phyloP scores from a whole-genome alignment of 441 rosid genomes.

The Croton setiger region DNA sequence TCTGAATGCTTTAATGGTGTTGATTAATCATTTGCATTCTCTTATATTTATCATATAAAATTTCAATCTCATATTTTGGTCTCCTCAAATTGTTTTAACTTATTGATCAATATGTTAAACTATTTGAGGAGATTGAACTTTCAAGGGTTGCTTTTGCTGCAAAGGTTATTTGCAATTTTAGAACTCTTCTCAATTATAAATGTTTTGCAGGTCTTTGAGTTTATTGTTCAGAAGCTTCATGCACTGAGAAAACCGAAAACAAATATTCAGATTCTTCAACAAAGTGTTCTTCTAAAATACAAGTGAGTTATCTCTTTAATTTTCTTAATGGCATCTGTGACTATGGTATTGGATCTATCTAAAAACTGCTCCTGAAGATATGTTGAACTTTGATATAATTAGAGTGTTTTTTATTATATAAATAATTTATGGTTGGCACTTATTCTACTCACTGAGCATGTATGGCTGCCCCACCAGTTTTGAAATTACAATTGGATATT shows the following conservation, averaged over 20 bases:
- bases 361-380: not conserved
- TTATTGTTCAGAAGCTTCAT: constrained; percentile 96
- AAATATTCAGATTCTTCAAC: constrained; percentile 98
- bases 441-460: not conserved
- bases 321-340: not conserved
- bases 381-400: not conserved
- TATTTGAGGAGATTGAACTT: not conserved
- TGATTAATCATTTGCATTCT: constrained; percentile 8
- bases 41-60: not conserved
- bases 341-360: not conserved
- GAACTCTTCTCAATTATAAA: not conserved
- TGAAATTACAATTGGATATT: not conserved
- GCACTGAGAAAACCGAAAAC: constrained; percentile 99
- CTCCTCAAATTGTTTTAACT: not conserved
- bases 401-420: not conserved
- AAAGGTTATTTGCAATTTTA: not conserved
- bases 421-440: not conserved
- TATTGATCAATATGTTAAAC: not conserved
- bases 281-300: constrained; percentile 93
- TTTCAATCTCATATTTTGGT: not conserved
- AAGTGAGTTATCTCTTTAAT: constrained; percentile 52
- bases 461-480: not conserved
- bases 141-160: not conserved
- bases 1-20: constrained; percentile 18
- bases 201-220: constrained; percentile 75